Conservation (phyloP, 176 grass and related monocot genomes). For the Leersia perrieri region DNA sequence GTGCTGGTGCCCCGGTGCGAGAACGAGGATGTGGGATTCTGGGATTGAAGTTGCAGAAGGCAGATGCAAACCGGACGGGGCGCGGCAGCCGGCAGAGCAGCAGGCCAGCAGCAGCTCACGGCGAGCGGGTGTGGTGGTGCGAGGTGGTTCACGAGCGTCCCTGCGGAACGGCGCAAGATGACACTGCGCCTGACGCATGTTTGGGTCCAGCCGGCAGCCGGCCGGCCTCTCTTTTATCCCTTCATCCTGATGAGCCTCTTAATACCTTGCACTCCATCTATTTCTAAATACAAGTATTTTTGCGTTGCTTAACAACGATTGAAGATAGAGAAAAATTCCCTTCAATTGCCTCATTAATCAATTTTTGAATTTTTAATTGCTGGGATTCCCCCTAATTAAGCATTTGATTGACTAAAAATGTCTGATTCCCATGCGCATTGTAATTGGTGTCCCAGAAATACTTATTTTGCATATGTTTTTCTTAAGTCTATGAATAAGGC, state of each 20-base stretch:
- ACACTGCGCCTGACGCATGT: background rate
- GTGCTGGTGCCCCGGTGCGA: constrained; percentile 2
- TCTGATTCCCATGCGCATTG: no score
- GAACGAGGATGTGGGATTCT: background rate
- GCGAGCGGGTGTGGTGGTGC: background rate
- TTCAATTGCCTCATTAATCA: no score
- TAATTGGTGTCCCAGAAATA: no score
- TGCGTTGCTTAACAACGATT: no score
- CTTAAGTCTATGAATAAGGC: no score
- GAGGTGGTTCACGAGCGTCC: constrained; percentile 34
- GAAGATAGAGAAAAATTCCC: no score
- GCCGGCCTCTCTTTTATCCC: background rate
- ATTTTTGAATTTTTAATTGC: no score
- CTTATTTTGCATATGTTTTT: no score
- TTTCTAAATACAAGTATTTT: no score
- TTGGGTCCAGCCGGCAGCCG: background rate
- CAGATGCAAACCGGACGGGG: background rate
- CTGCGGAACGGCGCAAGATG: background rate
- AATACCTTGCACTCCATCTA: no score
- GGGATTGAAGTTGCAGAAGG: background rate
- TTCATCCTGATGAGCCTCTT: background rate
- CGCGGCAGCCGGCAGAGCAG: background rate
- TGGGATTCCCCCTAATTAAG: no score
- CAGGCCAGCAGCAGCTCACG: background rate
- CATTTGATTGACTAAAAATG: no score